Evolutionary conservation across 495 filamentous ascomycete genomes (phyloP), one percentile per base, ranked within the genome.

Genomic region (Pseudotulostoma volvatum): DNA sequence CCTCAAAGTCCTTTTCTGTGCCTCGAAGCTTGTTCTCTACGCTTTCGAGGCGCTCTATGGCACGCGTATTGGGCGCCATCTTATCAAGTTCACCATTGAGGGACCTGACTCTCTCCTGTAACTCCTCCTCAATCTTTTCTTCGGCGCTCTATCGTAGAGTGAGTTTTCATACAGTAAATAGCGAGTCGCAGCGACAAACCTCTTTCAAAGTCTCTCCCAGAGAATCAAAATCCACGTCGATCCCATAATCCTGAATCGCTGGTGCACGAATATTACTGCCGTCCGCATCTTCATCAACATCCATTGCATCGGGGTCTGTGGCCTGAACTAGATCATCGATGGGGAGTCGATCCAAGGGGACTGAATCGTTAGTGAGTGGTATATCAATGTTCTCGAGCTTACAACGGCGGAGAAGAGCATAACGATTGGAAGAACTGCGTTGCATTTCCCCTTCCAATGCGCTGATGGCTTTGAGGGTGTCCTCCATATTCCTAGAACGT

Each of bases 11-110:
- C 44, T 81, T 76, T 43, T 94, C 85, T 2, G 84, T 92, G 34
- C 75, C 67, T 41, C 83, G 76, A 31, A 95, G 81, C 34, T 86
- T 79, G 41, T 74, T 72, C 53, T 88, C 77, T 13, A 93, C 84
- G 3, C 69, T 79, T 50, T 87, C 81, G 3, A 99, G 67, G n/a
- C 87, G 81, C 45, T 95, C 86, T 55, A 86, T 80, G 18, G 88
- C 88, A 47, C 87, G 81, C 71, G 93, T 86, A 55, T 99, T 96
- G 18, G 88, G 88, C 41, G 87, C 79, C 61, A 95, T 81, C 52
- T 87, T 86, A 44, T 93, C 85, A 21, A 99, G 73, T 48, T 93
- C 84, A 37, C 62, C 60, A 28, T 77, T 77, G 7, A 96, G 67
- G 20, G 66, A 60, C 28, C 70, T 64, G 45, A 96, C 82, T 52